Percentiles rank a stretch among this genome's conserved stretches.
Evolutionary conservation across 306 rosid species (phyloP).

Genomic region (Malus domestica): DNA sequence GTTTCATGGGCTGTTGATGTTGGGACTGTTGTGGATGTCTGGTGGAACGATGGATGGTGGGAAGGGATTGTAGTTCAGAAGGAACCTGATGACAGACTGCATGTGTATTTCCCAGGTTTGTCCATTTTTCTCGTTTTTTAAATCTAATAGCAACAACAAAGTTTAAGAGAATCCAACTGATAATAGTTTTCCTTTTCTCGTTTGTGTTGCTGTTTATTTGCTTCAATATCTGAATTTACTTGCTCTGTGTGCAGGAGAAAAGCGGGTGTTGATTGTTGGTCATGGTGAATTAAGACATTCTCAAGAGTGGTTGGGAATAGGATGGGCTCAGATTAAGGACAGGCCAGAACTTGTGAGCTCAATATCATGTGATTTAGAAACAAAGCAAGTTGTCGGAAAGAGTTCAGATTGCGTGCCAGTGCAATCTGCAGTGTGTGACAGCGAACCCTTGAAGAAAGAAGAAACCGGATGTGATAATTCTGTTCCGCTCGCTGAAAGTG

Average conservation of each 20-base stretch:
- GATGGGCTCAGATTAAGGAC: conserved; percentile 45
- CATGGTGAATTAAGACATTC: conserved; percentile 45
- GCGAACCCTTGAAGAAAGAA: conserved; percentile 17
- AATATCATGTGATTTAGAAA: conserved; percentile 20
- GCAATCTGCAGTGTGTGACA: conserved; percentile 15
- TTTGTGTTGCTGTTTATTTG: not conserved
- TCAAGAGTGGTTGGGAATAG: conserved; percentile 67
- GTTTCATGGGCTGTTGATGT: conserved; percentile 30
- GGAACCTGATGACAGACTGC: conserved; percentile 38
- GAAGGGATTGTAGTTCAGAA: conserved; percentile 67
- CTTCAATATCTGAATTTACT: not conserved
- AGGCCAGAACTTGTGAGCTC: conserved; percentile 56
- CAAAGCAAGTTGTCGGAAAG: conserved; percentile 13
- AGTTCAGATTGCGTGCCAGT: conserved; percentile 6
- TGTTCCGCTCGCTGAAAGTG: conserved; percentile 9
- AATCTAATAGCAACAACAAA: not conserved
- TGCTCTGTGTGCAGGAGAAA: conserved; percentile 51
- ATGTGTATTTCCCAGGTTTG: conserved; percentile 74
- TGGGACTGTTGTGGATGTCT: conserved; percentile 68
- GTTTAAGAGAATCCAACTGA: not conserved
- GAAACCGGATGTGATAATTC: conserved; percentile 6
- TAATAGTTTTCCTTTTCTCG: not conserved
- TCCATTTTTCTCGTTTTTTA: not conserved
- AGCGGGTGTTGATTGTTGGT: conserved; percentile 28
- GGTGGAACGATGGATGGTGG: conserved; percentile 99